These are phyloP conservation scores for Rhamnella rubrinervis DNA, from an alignment of 331 rosid genomes.

Conservation along the genomic window DNA sequence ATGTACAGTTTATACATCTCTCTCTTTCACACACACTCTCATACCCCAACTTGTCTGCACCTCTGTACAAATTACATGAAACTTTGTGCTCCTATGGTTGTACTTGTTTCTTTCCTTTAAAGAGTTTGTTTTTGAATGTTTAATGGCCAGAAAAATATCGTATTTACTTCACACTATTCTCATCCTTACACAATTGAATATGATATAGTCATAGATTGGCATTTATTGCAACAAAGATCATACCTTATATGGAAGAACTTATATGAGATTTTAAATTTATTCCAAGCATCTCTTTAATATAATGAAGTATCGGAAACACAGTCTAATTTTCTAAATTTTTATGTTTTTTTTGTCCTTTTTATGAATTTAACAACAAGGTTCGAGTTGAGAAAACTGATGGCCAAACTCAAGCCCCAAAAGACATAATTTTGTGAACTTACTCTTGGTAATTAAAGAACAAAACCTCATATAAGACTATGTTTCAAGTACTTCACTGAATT, in stretches of 20 bases:
- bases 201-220: conserved; percentile 94
- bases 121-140: conserved; percentile 16
- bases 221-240: conserved; percentile 58
- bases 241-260: conserved; percentile 46
- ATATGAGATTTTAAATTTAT: conserved; percentile 44
- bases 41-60: background rate
- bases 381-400: conserved; percentile 55
- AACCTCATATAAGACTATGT: too few species aligned
- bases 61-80: background rate
- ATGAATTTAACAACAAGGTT: conserved; percentile 55
- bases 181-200: conserved; percentile 83
- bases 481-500: too few species aligned
- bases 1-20: conserved; percentile 37
- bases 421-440: conserved; percentile 8
- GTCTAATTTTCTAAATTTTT: conserved; percentile 21
- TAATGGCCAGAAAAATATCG: conserved; percentile 71
- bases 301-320: background rate
- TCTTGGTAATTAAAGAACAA: too few species aligned
- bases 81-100: background rate
- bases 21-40: background rate
- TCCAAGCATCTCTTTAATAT: background rate
- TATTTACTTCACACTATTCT: conserved; percentile 90
- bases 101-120: conserved; percentile 12
- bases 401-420: conserved; percentile 53
- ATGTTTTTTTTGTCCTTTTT: conserved; percentile 10